Evolutionary conservation across 495 filamentous ascomycete species (phyloP).

Genomic region (Thozetella sp.): DNA sequence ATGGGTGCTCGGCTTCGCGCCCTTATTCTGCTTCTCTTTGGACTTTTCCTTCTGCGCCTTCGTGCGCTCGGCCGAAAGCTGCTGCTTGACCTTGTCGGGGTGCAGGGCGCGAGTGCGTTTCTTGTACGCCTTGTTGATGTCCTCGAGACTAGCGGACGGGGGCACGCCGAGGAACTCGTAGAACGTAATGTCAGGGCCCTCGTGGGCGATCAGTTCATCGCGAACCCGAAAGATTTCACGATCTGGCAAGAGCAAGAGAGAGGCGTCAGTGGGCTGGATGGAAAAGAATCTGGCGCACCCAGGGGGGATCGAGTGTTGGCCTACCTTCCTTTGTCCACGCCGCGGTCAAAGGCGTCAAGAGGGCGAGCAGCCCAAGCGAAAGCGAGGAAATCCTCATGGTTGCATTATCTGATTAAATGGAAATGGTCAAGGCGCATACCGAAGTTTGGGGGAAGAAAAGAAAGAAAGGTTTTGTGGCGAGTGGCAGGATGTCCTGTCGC

Average conservation of each 20-base stretch:
- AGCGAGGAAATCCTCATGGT: slow-evolving; percentile 55
- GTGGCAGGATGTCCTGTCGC: too few relatives aligned
- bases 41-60: slow-evolving; percentile 55
- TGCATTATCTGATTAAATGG: slow-evolving; percentile 21
- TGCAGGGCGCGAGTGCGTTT: slow-evolving; percentile 82
- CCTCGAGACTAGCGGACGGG: slow-evolving; percentile 75
- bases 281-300: background rate
- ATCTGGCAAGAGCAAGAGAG: slow-evolving; percentile 53
- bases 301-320: slow-evolving; percentile 16
- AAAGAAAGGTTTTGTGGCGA: too few relatives aligned
- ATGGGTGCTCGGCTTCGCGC: slow-evolving; percentile 62
- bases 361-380: slow-evolving; percentile 55
- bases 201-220: slow-evolving; percentile 76
- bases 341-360: slow-evolving; percentile 62
- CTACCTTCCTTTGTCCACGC: slow-evolving; percentile 87
- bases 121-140: slow-evolving; percentile 91
- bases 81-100: slow-evolving; percentile 92
- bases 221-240: slow-evolving; percentile 95
- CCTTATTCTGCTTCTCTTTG: slow-evolving; percentile 43
- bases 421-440: background rate
- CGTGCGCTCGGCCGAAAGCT: slow-evolving; percentile 72
- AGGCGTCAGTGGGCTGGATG: slow-evolving; percentile 8
- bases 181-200: slow-evolving; percentile 85
- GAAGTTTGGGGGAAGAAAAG: background rate
- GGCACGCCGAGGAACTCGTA: slow-evolving; percentile 87